These are phyloP conservation scores for Simplicillium sp. DNA, from an alignment of 2,329 filamentous ascomycete genomes.

Conservation along the genomic window DNA sequence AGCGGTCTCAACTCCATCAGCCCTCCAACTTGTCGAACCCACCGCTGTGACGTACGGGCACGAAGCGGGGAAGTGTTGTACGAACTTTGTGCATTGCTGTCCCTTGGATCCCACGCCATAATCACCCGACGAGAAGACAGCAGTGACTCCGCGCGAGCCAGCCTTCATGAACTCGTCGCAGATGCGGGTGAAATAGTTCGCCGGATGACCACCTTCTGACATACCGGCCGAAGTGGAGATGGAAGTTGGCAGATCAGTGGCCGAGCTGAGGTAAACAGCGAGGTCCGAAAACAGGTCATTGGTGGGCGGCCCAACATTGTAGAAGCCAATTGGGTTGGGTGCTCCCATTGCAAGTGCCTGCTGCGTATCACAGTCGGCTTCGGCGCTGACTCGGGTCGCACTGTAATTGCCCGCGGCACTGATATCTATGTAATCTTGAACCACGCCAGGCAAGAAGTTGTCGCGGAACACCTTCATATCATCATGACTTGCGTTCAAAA, in stretches of 20 bases:
- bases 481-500: too few relatives aligned
- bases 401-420: too few relatives aligned
- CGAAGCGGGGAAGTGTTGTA: conserved; percentile 27
- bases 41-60: conserved; percentile 39
- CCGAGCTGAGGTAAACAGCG: not conserved
- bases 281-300: not conserved
- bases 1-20: not conserved
- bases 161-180: conserved; percentile 48
- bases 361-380: conserved; percentile 7
- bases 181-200: conserved; percentile 25
- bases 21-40: conserved; percentile 31
- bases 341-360: conserved; percentile 2
- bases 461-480: too few relatives aligned
- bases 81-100: conserved; percentile 12
- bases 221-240: conserved; percentile 44
- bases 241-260: conserved; percentile 16
- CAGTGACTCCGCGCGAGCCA: conserved; percentile 36
- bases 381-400: too few relatives aligned
- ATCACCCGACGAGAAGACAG: conserved; percentile 30
- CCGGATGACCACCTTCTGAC: conserved; percentile 31
- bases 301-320: not conserved
- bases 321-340: conserved; percentile 3
- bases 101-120: conserved; percentile 11
- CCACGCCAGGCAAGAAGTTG: too few relatives aligned
- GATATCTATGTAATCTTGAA: too few relatives aligned